Evolutionary conservation across 257 asterid species (phyloP), one percentile per base, ranked within the genome.

Genomic region (Apocynum venetum): DNA sequence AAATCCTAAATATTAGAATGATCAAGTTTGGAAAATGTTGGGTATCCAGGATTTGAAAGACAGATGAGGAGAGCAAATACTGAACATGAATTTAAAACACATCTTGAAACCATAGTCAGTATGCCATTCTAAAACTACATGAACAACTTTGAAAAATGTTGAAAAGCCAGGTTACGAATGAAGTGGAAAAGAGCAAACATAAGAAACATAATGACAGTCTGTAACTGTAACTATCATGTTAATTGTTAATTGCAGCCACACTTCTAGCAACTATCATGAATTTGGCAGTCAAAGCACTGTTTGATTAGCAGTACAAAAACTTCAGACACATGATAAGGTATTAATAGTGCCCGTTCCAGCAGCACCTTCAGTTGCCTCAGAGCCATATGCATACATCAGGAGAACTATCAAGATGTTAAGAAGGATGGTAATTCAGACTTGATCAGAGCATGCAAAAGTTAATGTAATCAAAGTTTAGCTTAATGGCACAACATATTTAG

Each of bases 1-100:
- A 25, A 38, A 59, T 67, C 70, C 71, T 61, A 73, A 59, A 83
- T 75, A 51, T 71, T 35, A 72, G 72, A 77, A 68, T 36, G 13
- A 56, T 56, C 47, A 47, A 46, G 56, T 64, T 63, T 77, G 46
- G 20, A 8, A 48, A 56, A 69, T 55, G 12, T 40, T 48, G 68
- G 49, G 35, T 31, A 25, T 48, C 14, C 51, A 55, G 47, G 60
- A 52, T 55, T 17, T 65, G n/a, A 60, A 11, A 79, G 46, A 72
- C 11, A 31, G 13, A 38, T n/a, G 6, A 48, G 48, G 9, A 31
- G 19, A 52, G 55, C 17, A n/a, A 60, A 56, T 43, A 48, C 49
- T 13, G 55, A 61, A 17, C 14, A 74, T 10, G 31, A 44, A 59
- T 74, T 57, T 44, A 61, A 43, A 0, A 4, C 48, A 41, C 15